A percentile compares a stretch with the other conserved stretches of the same genome.
Evolutionary conservation across 2,329 filamentous ascomycete species (phyloP).

Genomic region (Aspergillus sp.): DNA sequence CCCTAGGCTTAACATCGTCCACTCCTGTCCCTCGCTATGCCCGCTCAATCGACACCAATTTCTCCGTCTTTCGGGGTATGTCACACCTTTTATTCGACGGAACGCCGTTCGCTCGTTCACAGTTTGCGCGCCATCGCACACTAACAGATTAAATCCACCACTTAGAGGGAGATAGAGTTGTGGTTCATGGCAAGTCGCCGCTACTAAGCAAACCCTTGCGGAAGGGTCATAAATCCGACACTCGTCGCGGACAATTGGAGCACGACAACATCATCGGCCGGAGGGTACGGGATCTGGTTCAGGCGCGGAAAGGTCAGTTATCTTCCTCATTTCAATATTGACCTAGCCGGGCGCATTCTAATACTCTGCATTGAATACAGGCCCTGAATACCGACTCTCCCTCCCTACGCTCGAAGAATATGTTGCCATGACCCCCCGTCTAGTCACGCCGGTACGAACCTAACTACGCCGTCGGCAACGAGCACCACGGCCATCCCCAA

Average conservation of each 20-base stretch:
- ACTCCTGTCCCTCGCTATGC: conserved; percentile 21
- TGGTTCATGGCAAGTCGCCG: conserved; percentile 42
- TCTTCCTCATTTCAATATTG: neutral
- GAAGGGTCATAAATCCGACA: conserved; percentile 38
- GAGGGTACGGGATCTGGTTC: conserved; percentile 59
- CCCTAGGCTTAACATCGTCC: conserved; percentile 30
- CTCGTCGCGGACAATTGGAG: conserved; percentile 40
- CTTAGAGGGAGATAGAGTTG: conserved; percentile 48
- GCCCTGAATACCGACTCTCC: conserved; percentile 57
- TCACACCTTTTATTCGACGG: neutral
- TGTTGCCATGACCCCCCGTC: conserved; percentile 64
- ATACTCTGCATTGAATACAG: conserved; percentile 26
- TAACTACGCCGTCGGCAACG: neutral
- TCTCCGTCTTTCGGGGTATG: conserved; percentile 42
- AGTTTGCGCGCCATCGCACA: neutral
- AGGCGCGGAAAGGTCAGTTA: conserved; percentile 52
- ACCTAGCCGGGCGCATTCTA: neutral
- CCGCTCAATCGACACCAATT: conserved; percentile 40
- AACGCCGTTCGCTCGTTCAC: neutral
- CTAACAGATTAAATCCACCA: neutral
- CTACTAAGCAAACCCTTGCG: conserved; percentile 47
- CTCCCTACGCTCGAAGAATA: conserved; percentile 74
- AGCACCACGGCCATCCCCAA: neutral
- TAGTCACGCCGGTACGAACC: conserved; percentile 70
- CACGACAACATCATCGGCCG: conserved; percentile 66